A percentile compares a stretch with the other conserved stretches of the same genome.
phyloP scores from a whole-genome alignment of 768 basidiomycete species.

The Pisolithus tinctorius region DNA sequence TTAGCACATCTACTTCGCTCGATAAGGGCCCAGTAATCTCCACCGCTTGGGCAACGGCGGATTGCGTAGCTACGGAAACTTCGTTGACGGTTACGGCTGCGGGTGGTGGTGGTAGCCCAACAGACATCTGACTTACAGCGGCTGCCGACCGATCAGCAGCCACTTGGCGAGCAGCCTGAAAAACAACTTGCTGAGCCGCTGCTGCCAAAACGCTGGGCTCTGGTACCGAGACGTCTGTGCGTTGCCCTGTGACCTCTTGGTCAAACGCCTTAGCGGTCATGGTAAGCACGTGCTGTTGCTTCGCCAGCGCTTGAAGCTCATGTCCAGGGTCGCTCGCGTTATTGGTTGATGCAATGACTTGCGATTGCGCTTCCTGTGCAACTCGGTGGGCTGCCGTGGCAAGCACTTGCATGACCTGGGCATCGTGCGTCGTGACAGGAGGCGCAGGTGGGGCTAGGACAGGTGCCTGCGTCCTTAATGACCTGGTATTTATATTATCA shows the following conservation, averaged over 20 bases:
- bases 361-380: conserved; percentile 65
- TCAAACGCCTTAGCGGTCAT: conserved; percentile 71
- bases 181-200: conserved; percentile 76
- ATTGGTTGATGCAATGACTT: conserved; percentile 48
- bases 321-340: conserved; percentile 38
- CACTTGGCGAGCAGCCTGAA: conserved; percentile 63
- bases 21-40: conserved; percentile 66
- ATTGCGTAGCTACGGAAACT: conserved; percentile 57
- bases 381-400: conserved; percentile 74
- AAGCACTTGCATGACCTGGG: conserved; percentile 71
- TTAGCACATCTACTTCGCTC: conserved; percentile 76
- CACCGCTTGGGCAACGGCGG: conserved; percentile 79
- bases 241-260: conserved; percentile 53
- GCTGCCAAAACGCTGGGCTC: conserved; percentile 54
- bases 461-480: conserved; percentile 28
- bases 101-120: conserved; percentile 30
- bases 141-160: conserved; percentile 45
- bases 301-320: conserved; percentile 62
- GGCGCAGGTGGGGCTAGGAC: conserved; percentile 17
- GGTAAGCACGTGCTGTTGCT: conserved; percentile 75
- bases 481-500: conserved; percentile 13
- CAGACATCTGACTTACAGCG: conserved; percentile 33
- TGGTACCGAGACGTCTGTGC: conserved; percentile 40
- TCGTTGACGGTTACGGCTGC: conserved; percentile 47
- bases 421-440: conserved; percentile 43